Percentiles rank a stretch among this genome's conserved stretches.
Conservation (phyloP, 2,329 filamentous ascomycete genomes). For the Diaporthe vexans region DNA sequence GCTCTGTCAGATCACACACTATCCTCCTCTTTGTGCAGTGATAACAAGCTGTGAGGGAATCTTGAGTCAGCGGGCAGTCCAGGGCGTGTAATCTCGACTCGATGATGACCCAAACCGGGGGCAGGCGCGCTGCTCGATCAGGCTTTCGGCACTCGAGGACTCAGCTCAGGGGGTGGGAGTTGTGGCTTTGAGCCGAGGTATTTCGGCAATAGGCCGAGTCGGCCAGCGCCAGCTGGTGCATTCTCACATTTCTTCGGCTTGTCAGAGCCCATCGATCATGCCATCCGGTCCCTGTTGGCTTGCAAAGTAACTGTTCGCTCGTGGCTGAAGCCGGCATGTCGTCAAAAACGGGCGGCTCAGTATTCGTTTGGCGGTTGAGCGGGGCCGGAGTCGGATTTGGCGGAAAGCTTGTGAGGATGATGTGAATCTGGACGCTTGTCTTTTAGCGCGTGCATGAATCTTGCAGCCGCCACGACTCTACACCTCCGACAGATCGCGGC, state of each 20-base stretch:
- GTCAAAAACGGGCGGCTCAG: slow-evolving; percentile 3
- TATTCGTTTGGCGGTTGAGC: neutral
- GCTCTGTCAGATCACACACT: slow-evolving; percentile 38
- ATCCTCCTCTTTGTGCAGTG: slow-evolving; percentile 42
- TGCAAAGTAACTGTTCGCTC: neutral
- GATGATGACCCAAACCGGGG: neutral
- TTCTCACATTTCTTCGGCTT: slow-evolving; percentile 39
- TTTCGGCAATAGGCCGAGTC: neutral
- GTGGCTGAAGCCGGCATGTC: slow-evolving; percentile 31
- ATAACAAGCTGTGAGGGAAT: slow-evolving; percentile 32
- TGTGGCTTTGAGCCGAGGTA: neutral
- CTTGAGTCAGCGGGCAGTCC: slow-evolving; percentile 8
- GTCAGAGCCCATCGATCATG: slow-evolving; percentile 34
- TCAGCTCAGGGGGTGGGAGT: slow-evolving; percentile 15
- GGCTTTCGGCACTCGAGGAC: neutral
- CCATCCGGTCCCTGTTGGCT: slow-evolving; percentile 20
- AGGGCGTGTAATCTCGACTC: neutral
- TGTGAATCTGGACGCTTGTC: slow-evolving; percentile 9
- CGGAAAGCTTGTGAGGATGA: neutral
- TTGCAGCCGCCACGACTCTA: slow-evolving; percentile 4
- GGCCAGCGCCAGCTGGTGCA: neutral
- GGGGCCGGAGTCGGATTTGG: neutral
- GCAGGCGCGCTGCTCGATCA: neutral
- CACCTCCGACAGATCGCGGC: slow-evolving; percentile 11
- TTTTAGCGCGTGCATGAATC: slow-evolving; percentile 25